Evolutionary conservation across 495 filamentous ascomycete genomes (phyloP), one percentile per base, ranked within the genome.

Genomic region (Amorphotheca resinae): DNA sequence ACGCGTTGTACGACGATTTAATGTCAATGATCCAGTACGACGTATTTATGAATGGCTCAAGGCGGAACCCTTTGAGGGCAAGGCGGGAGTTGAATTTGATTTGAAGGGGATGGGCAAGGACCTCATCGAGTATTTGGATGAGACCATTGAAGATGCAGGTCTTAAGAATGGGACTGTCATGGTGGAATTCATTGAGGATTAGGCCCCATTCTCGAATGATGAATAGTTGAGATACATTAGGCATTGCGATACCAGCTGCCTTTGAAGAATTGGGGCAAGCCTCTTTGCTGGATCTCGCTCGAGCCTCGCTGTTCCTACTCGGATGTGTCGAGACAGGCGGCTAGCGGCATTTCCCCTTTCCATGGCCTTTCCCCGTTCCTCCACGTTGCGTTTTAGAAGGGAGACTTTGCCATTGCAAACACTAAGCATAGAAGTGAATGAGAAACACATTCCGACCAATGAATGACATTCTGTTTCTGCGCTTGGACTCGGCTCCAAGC

Each of bases 31-130:
- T 35, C 71, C 72, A 0, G 87, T 98, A 4, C 64, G 73, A 34
- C 72, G 85, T 9, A 75, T 98, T 25, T 98, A 89, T 56, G 91
- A 98, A 64, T 98, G 89, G 86, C 73, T 98, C 31, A 96, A 96
- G 63, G 82, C 87, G 3, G 77, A 84, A 21, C 74, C 80, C 11
- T 54, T 80, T 41, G 76, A 80, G 41, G 87, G 80, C 38, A 88
- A 88, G 59, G 74, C 74, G 25, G 84, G 82, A 0, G 63, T 80
- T 15, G 54, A 73, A 35, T 95, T 98, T 62, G 91, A 95, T 52
- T 71, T 98, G 43, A 82, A 86, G 54, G 73, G 71, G 14, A 72
- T 85, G 67, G 83, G 86, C 30, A 77, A 70, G 53, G 87, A 95
- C 50, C 57, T 98, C 43, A 84, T 95, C 35, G 80, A 83, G 4